Evolutionary conservation across 305 asterid species (phyloP).

Genomic region (Fraxinus ornus): DNA sequence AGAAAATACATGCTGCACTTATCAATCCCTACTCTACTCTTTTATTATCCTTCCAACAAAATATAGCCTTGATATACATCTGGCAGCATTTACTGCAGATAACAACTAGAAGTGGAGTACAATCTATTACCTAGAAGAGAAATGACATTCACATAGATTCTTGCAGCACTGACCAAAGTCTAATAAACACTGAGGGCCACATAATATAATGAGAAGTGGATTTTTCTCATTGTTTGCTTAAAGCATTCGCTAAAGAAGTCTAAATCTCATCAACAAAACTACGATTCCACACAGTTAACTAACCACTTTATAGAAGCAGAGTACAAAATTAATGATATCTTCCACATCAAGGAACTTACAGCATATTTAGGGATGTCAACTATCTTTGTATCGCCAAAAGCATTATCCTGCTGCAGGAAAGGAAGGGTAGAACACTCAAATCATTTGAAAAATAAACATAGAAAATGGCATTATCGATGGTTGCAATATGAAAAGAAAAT

Average conservation of each 20-base stretch:
- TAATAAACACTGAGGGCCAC: background rate
- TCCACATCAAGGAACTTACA: conserved; percentile 49
- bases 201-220: background rate
- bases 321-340: background rate
- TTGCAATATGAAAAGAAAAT: background rate
- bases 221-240: background rate
- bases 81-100: background rate
- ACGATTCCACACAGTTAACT: background rate
- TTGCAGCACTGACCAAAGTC: background rate
- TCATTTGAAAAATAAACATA: conserved; percentile 22
- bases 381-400: conserved; percentile 39
- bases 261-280: conserved; percentile 3
- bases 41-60: background rate
- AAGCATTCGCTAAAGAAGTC: background rate
- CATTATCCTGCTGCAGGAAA: conserved; percentile 45
- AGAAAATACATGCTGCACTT: background rate
- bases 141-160: background rate
- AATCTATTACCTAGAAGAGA: background rate
- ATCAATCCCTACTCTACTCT: background rate
- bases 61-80: background rate
- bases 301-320: background rate
- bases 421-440: conserved; percentile 4
- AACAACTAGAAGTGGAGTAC: background rate
- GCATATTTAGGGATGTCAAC: conserved; percentile 71
- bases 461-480: background rate